Percentiles rank a stretch among this genome's conserved stretches.
Evolutionary conservation across 345 rosid species (phyloP).

Genomic region (Gossypium turneri): DNA sequence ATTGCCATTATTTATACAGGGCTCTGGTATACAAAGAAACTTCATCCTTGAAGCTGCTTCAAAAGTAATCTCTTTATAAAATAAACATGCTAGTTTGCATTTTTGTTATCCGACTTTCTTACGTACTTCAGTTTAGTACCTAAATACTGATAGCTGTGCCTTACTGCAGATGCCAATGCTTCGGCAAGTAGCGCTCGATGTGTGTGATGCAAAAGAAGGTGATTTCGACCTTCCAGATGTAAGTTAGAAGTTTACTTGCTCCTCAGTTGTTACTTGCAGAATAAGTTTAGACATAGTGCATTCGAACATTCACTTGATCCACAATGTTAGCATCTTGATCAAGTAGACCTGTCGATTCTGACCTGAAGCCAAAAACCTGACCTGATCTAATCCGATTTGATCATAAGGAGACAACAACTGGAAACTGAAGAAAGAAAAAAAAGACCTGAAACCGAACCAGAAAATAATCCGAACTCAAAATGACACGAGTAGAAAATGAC

Average conservation of each 20-base stretch:
- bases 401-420: too few relatives aligned
- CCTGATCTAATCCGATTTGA: too few relatives aligned
- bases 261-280: not conserved
- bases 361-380: too few relatives aligned
- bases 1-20: conserved; percentile 37
- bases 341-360: too few relatives aligned
- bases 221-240: conserved; percentile 61
- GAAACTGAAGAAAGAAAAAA: too few relatives aligned
- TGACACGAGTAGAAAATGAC: too few relatives aligned
- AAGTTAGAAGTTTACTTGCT: conserved; percentile 16
- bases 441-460: too few relatives aligned
- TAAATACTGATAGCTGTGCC: not conserved
- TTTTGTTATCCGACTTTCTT: not conserved
- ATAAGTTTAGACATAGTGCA: not conserved
- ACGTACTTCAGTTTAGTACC: conserved; percentile 6
- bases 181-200: conserved; percentile 54
- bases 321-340: not conserved
- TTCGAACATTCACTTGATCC: not conserved
- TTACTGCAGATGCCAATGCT: conserved; percentile 63
- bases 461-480: too few relatives aligned
- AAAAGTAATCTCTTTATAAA: conserved; percentile 34
- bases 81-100: not conserved
- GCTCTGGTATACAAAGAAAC: conserved; percentile 46
- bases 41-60: conserved; percentile 62
- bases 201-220: conserved; percentile 71